Conservation (phyloP, 306 rosid genomes). For the Luffa aegyptiaca region DNA sequence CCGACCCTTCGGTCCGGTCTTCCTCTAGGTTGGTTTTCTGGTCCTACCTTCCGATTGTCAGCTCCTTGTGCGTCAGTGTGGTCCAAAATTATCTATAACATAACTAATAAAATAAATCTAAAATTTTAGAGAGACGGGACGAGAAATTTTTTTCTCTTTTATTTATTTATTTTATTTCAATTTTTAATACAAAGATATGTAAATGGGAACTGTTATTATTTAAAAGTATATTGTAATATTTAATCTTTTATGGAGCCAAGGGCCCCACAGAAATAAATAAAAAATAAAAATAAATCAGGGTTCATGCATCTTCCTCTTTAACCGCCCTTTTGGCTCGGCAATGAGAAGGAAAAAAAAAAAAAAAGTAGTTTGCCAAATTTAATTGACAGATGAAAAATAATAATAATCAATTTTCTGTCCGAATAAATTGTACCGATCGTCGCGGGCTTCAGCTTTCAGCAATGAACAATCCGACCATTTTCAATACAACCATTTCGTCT, state of each 20-base stretch:
- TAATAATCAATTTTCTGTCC: background rate
- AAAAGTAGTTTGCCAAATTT: background rate
- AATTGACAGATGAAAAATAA: background rate
- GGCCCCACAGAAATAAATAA: slow-evolving; percentile 15
- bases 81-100: too few relatives aligned
- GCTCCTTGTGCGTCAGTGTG: too few relatives aligned
- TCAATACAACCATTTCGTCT: background rate
- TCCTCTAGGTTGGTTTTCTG: too few relatives aligned
- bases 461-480: slow-evolving; percentile 11
- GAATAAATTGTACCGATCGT: slow-evolving; percentile 13
- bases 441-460: background rate
- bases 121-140: too few relatives aligned
- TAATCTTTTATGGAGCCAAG: background rate
- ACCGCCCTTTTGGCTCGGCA: background rate
- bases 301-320: slow-evolving; percentile 28
- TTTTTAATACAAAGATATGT: too few relatives aligned
- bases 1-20: too few relatives aligned
- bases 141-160: too few relatives aligned
- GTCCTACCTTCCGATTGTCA: too few relatives aligned
- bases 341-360: background rate
- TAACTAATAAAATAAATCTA: too few relatives aligned
- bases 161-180: too few relatives aligned
- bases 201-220: background rate
- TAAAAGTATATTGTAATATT: background rate
- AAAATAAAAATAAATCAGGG: background rate